These are phyloP conservation scores for Triadica sebifera DNA, from an alignment of 345 rosid species.

Conservation along the genomic window DNA sequence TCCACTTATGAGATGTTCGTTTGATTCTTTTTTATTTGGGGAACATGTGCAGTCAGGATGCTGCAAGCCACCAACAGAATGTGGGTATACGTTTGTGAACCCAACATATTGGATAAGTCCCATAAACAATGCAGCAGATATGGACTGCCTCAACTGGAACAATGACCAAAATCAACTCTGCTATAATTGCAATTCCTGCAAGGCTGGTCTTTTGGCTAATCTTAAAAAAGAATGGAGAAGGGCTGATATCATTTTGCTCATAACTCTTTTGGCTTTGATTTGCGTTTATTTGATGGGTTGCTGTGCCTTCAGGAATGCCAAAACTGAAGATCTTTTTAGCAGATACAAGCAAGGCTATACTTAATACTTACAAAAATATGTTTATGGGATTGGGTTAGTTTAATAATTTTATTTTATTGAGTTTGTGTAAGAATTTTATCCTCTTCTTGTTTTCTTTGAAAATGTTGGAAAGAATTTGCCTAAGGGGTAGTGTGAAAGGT, in stretches of 20 bases:
- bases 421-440: no score
- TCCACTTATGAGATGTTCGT: no score
- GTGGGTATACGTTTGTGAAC: constrained; percentile 64
- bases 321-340: constrained; percentile 76
- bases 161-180: constrained; percentile 80
- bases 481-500: no score
- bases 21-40: no score
- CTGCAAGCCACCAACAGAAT: constrained; percentile 67
- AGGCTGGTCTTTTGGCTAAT: constrained; percentile 81
- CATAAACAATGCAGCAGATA: constrained; percentile 63
- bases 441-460: no score
- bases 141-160: constrained; percentile 92
- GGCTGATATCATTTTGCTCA: constrained; percentile 53
- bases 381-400: no score
- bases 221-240: constrained; percentile 71
- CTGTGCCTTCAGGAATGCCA: constrained; percentile 77
- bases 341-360: constrained; percentile 84
- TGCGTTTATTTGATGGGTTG: constrained; percentile 65
- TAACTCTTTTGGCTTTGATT: constrained; percentile 58
- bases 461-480: no score
- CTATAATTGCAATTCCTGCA: constrained; percentile 78
- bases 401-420: no score
- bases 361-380: constrained; percentile 11
- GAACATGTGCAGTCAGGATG: constrained; percentile 60
- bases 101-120: constrained; percentile 79